These are phyloP conservation scores for Mentha longifolia DNA, from an alignment of 257 asterid species.

Conservation along the genomic window DNA sequence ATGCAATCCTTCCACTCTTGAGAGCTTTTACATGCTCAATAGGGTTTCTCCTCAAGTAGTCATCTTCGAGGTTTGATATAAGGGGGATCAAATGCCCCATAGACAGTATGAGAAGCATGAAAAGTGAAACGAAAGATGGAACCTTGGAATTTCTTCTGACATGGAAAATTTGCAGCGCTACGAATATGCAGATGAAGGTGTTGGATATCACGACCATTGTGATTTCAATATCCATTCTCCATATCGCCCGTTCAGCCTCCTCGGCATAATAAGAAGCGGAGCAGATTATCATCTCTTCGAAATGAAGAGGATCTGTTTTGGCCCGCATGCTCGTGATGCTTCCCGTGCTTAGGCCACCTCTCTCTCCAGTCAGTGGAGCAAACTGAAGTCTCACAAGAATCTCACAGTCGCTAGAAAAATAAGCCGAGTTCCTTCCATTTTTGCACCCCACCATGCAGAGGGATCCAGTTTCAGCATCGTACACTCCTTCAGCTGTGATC, in stretches of 20 bases:
- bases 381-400: conserved; percentile 41
- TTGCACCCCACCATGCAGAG: conserved; percentile 81
- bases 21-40: too few species aligned
- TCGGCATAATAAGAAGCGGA: too few species aligned
- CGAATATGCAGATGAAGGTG: conserved; percentile 54
- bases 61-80: conserved; percentile 58
- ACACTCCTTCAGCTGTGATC: conserved; percentile 68
- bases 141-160: too few species aligned
- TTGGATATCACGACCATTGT: background rate
- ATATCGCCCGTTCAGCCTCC: conserved; percentile 32
- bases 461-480: conserved; percentile 52
- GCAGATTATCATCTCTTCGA: too few species aligned
- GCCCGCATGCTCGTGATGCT: too few species aligned
- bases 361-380: too few species aligned
- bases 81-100: conserved; percentile 64
- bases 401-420: conserved; percentile 49
- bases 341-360: too few species aligned
- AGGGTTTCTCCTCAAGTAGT: background rate
- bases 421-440: conserved; percentile 2
- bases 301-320: too few species aligned
- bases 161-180: too few species aligned
- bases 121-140: too few species aligned
- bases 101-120: too few species aligned
- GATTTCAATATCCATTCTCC: conserved; percentile 81
- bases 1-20: conserved; percentile 48